Evolutionary conservation across 164 flowering plant species (phyloP), one percentile per base, ranked within the genome.

Genomic region (Stephania yunnanensis): DNA sequence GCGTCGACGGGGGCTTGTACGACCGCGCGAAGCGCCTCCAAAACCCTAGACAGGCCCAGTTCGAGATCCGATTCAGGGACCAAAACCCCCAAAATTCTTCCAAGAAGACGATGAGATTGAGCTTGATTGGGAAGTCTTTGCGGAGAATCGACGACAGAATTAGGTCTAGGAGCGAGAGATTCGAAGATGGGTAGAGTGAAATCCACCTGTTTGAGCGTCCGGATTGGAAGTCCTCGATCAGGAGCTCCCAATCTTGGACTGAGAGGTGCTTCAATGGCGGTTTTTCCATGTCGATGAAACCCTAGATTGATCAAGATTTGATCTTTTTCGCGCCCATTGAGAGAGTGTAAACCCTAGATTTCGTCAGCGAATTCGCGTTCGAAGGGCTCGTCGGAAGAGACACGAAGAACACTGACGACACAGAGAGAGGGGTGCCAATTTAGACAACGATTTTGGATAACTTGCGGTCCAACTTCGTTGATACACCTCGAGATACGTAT

Each of bases 181-280:
- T 31, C 0, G 89, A 67, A 79, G 69, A 58, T 36, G 42, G 42
- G 48, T 81, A 79, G 9, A 55, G 80, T 12, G 83, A 46, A 65
- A 86, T 71, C 89, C 92, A 88, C 76, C 69, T 82, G 19, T 77
- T 68, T 74, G 69, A 86, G 64, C 86, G 91, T 22, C 88, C 89
- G 71, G 86, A 77, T 63, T 91, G 94, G 87, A 88, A 90, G 72
- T 92, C 97, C 55, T 91, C 97, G 78, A 92, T 86, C 7, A 94
- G 78, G 52, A 79, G 1, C 69, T 94, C 98, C 97, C 97, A 92
- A 8, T 94, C 97, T 69, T 84, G 91, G 2, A 83, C 71, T 1
- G 90, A 68, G 44, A 92, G 88, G 10, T 85, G 85, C 82, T 82
- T 91, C 68, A 48, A 67, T 68, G 64, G 72, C 19, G 52, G 72